Evolutionary conservation across 805 yeast genomes (phyloP), one percentile per base, ranked within the genome.

Genomic region (Yamadazyma endophytica): DNA sequence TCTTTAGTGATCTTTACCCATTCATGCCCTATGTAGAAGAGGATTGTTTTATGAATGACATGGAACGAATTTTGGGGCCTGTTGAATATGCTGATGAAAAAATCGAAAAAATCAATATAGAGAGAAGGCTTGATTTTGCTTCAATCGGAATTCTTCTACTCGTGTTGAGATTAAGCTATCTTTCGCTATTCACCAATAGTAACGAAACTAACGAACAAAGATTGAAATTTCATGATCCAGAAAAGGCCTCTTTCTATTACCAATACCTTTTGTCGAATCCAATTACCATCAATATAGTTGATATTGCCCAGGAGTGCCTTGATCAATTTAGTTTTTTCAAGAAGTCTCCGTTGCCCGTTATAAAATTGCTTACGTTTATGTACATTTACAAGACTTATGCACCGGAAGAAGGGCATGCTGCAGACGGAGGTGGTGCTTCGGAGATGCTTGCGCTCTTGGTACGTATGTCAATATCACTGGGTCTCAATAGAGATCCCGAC

Each of bases 261-360:
- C 44, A 58, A 38, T 73, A 61, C 43, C 52, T 78, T 12, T 42
- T 73, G 31, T 44, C 52, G 2, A 56, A 70, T 35, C 78, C 79
- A 4, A 60, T 77, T 13, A 64, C 67, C 12, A 52, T 62, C 23
- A 67, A 67, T 14, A 59, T 56, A 11, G 59, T 73, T 19, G 66
- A 58, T 33, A 69, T 69, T 17, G 79, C 82, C 0, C 73, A 73
- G 36, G 49, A 64, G 39, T 77, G 83, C 43, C 48, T 78, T 27
- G 68, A 71, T 36, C 79, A 73, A 40, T 77, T 77, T 50, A 70
- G 69, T 27, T 36, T 77, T 17, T 43, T 73, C 25, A 52, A 75
- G 37, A 52, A 55, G 22, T 41, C 57, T 2, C 50, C 49, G 28
- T 46, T 58, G 16, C 52, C 56, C 1, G 50, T 60, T 2, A 34